phyloP scores from a whole-genome alignment of 208 protist genomes.

The Strigomonas oncopelti region DNA sequence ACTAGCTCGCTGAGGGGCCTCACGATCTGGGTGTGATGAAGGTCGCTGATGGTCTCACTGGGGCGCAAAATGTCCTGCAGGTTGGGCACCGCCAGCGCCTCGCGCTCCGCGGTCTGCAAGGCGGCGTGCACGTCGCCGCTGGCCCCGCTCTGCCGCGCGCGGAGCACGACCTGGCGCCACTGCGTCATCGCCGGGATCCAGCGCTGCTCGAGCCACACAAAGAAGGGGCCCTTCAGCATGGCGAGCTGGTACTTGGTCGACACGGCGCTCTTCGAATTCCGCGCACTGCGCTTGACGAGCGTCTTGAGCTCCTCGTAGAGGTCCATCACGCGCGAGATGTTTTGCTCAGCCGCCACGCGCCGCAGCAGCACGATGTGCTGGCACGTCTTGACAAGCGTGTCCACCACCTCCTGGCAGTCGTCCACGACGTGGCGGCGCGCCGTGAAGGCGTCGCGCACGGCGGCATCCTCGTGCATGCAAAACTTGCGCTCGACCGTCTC shows the following conservation, averaged over 20 bases:
- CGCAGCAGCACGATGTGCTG: constrained; percentile 50
- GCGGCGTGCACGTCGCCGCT: constrained; percentile 31
- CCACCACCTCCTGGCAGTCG: constrained; percentile 31
- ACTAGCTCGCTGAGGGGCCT: constrained; percentile 37
- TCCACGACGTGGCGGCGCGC: constrained; percentile 29
- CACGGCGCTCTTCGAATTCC: background rate
- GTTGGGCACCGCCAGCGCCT: constrained; percentile 31
- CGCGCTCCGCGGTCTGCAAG: constrained; percentile 32
- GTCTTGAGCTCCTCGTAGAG: constrained; percentile 26
- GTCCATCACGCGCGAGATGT: constrained; percentile 33
- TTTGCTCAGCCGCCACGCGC: constrained; percentile 27
- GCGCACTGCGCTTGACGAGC: constrained; percentile 13
- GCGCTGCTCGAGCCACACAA: constrained; percentile 53
- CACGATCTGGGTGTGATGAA: constrained; percentile 41
- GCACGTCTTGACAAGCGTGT: constrained; percentile 29
- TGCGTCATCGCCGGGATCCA: constrained; percentile 69
- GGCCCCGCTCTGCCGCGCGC: constrained; percentile 26
- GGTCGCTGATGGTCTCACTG: constrained; percentile 48
- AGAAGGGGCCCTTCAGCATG: constrained; percentile 40
- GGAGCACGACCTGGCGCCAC: constrained; percentile 45
- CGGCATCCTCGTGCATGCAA: constrained; percentile 32
- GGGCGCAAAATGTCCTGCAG: constrained; percentile 67
- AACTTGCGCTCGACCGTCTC: constrained; percentile 63
- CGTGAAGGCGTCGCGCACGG: constrained; percentile 38
- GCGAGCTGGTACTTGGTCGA: constrained; percentile 8